phyloP scores from a whole-genome alignment of 2,329 filamentous ascomycete species.

The Bipolaris zeicola region DNA sequence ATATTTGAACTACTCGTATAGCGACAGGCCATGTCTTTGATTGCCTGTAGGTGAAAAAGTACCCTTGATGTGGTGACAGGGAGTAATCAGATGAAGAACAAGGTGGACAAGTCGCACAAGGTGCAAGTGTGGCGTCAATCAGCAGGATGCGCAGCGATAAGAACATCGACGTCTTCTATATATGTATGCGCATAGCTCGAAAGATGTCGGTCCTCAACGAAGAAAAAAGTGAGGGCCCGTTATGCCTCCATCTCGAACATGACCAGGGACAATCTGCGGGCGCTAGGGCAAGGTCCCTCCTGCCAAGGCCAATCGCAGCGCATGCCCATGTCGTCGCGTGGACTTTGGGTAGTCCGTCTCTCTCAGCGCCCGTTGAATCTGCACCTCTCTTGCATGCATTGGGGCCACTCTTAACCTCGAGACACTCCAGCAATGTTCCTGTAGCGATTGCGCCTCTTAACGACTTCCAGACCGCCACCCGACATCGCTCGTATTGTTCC shows the following conservation, averaged over 20 bases:
- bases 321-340: constrained; percentile 22
- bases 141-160: background rate
- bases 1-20: background rate
- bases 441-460: constrained; percentile 15
- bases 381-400: constrained; percentile 4
- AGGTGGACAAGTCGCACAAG: constrained; percentile 6
- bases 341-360: constrained; percentile 18
- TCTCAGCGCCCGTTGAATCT: constrained; percentile 15
- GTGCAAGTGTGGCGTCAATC: constrained; percentile 5
- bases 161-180: background rate
- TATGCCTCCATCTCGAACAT: background rate
- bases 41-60: background rate
- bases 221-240: background rate
- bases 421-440: constrained; percentile 22
- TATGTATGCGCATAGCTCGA: background rate
- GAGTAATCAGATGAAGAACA: background rate
- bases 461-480: constrained; percentile 7
- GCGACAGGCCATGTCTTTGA: background rate
- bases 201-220: background rate
- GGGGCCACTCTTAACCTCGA: background rate
- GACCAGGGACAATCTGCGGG: constrained; percentile 1
- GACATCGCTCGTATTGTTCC: constrained; percentile 31
- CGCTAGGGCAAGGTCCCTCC: constrained; percentile 22
- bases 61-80: background rate
- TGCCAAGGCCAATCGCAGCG: constrained; percentile 23